phyloP scores from a whole-genome alignment of 805 yeast genomes.

The Lachancea fermentati region DNA sequence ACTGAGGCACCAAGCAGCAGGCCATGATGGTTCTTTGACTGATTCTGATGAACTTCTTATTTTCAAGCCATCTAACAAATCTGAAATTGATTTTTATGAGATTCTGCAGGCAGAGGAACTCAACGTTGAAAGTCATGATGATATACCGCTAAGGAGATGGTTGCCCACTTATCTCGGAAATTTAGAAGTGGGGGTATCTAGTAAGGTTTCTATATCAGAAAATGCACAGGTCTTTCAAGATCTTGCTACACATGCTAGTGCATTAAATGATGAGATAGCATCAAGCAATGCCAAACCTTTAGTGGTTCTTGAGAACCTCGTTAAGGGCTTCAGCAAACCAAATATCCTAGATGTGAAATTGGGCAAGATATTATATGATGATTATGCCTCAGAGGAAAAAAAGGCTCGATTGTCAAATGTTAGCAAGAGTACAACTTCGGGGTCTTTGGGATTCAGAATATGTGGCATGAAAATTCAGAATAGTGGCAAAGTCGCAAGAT shows the following conservation, averaged over 20 bases:
- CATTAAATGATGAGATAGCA: no score
- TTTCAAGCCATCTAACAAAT: conserved; percentile 57
- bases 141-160: conserved; percentile 25
- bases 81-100: conserved; percentile 73
- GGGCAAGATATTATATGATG: conserved; percentile 69
- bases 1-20: conserved; percentile 73
- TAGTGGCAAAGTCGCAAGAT: conserved; percentile 13
- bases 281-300: conserved; percentile 3
- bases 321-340: conserved; percentile 58
- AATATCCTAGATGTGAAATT: conserved; percentile 78
- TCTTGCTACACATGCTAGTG: no score
- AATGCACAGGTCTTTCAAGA: neutral
- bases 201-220: neutral
- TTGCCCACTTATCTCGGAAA: conserved; percentile 29
- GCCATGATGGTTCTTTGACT: conserved; percentile 76
- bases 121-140: conserved; percentile 16
- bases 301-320: conserved; percentile 66
- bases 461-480: conserved; percentile 76
- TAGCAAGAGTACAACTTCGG: conserved; percentile 71
- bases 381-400: conserved; percentile 53
- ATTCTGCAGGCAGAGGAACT: conserved; percentile 13
- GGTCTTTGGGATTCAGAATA: conserved; percentile 65
- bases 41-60: conserved; percentile 62
- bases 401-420: conserved; percentile 55
- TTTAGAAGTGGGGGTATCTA: conserved; percentile 20